Base-by-base conservation (phyloP, 2,329 filamentous ascomycete genomes). In the Myriosclerotinia curreyana region DNA sequence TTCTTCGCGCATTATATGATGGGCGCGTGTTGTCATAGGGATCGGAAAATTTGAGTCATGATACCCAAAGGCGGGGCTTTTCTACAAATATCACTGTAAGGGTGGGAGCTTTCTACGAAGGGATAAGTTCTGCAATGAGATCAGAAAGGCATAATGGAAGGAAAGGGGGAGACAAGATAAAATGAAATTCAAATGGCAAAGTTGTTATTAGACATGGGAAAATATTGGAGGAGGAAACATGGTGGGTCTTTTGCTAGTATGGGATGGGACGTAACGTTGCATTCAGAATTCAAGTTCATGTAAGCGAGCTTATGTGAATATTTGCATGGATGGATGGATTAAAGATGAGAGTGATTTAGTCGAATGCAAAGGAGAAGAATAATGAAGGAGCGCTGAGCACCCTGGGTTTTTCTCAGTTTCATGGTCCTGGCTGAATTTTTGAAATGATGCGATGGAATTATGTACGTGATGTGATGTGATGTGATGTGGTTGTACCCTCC, bases 11-110 rank as follows among this genome's bases (percentile, higher is more conserved):
- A 50, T 50, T 40, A 49, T 25, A 40, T 59, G 52, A 59, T 40
- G 15, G 53, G 28, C 42, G 49, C 25, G 14, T 63, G 61, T 63
- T 50, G 48, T 60, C 58, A 48, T 48, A 62, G 40, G 61, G 61
- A 40, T 36, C 52, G 31, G 52, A 59, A 63, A 63, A 56, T 56
- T 56, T 48, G 40, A 63, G 50, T 63, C 61, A 63, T 63, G 61
- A 63, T 63, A 63, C 61, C 52, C 61, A 63, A 56, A 44, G 40
- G 52, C 52, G 22, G 61, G 44, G 46, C 61, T 51, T 62, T 63
- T 51, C 58, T 60, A 38, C 46, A 46, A 28, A 50, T 49, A 49
- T 28, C 42, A 59, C 44, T 63, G 20, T 28, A 40, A 36, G 34
- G 34, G 22, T 7, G 34, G 22, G 46, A 20, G 22, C 48, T 51